A percentile compares a stretch with the other conserved stretches of the same genome.
phyloP scores from a whole-genome alignment of 2,329 filamentous ascomycete genomes.

The Drechslerella dactyloides region DNA sequence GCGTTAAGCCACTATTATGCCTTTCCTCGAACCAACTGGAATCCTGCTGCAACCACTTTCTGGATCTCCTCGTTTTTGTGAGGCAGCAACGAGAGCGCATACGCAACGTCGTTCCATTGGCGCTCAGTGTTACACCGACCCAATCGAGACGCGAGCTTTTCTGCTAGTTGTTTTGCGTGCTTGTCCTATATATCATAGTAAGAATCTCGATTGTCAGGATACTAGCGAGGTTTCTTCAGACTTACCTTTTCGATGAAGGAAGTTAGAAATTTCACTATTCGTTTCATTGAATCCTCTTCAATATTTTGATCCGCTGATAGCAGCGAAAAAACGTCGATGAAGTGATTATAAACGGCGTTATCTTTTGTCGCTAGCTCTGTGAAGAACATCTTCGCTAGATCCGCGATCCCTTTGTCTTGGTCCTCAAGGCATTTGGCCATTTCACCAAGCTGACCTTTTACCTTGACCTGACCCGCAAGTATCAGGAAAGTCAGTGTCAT shows the following conservation, averaged over 20 bases:
- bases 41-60: slow-evolving; percentile 76
- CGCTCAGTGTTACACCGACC: slow-evolving; percentile 86
- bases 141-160: slow-evolving; percentile 87
- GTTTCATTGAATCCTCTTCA: slow-evolving; percentile 82
- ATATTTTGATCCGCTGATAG: slow-evolving; percentile 80
- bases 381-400: slow-evolving; percentile 97
- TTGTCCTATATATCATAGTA: slow-evolving; percentile 72
- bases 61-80: slow-evolving; percentile 92
- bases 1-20: too few species aligned
- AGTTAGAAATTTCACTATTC: slow-evolving; percentile 89
- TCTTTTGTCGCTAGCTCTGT: slow-evolving; percentile 96
- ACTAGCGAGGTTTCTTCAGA: slow-evolving; percentile 3
- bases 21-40: slow-evolving; percentile 70
- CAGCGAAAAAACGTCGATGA: slow-evolving; percentile 97
- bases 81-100: slow-evolving; percentile 83
- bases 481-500: slow-evolving; percentile 99
- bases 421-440: slow-evolving; percentile 99
- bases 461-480: slow-evolving; percentile 95
- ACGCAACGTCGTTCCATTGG: slow-evolving; percentile 97
- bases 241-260: slow-evolving; percentile 96
- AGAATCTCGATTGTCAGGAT: slow-evolving; percentile 1
- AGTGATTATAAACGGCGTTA: slow-evolving; percentile 98
- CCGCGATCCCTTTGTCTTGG: slow-evolving; percentile 89
- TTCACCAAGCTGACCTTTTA: slow-evolving; percentile 96
- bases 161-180: slow-evolving; percentile 90